phyloP scores from a whole-genome alignment of 306 rosid species.

The Pyrus communis region DNA sequence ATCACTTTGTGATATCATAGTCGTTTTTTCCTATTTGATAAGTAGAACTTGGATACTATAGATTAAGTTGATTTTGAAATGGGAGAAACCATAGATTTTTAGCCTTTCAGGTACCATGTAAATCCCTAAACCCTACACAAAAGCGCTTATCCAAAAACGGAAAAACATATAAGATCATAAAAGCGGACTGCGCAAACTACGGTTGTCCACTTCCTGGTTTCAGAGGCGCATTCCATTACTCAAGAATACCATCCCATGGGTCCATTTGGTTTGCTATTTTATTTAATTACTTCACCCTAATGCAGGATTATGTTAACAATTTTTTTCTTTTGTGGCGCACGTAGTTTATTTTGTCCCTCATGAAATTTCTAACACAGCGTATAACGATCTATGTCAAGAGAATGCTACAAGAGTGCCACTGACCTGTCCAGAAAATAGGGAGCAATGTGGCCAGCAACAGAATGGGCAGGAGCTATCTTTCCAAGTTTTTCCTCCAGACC shows the following conservation, averaged over 20 bases:
- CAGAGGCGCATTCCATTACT: background rate
- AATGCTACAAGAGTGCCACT: background rate
- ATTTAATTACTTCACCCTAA: background rate
- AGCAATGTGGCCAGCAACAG: constrained; percentile 72
- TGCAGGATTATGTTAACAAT: background rate
- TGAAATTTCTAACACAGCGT: background rate
- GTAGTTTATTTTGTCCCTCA: background rate
- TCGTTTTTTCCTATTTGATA: background rate
- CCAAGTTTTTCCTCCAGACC: constrained; percentile 83
- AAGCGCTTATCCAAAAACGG: background rate
- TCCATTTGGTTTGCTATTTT: background rate
- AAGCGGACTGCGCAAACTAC: background rate
- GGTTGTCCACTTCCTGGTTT: background rate
- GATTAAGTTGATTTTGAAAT: background rate
- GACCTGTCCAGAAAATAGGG: constrained; percentile 78
- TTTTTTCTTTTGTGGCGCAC: background rate
- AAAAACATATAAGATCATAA: background rate
- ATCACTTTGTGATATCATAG: background rate
- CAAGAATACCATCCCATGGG: background rate
- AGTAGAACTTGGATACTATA: background rate
- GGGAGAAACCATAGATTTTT: background rate
- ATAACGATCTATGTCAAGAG: background rate
- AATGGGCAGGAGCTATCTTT: constrained; percentile 72
- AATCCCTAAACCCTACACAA: background rate
- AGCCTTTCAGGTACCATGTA: background rate